A percentile compares a stretch with the other conserved stretches of the same genome.
These are phyloP conservation scores for Chaetomidium leptoderma DNA, from an alignment of 495 filamentous ascomycete species.

Conservation along the genomic window DNA sequence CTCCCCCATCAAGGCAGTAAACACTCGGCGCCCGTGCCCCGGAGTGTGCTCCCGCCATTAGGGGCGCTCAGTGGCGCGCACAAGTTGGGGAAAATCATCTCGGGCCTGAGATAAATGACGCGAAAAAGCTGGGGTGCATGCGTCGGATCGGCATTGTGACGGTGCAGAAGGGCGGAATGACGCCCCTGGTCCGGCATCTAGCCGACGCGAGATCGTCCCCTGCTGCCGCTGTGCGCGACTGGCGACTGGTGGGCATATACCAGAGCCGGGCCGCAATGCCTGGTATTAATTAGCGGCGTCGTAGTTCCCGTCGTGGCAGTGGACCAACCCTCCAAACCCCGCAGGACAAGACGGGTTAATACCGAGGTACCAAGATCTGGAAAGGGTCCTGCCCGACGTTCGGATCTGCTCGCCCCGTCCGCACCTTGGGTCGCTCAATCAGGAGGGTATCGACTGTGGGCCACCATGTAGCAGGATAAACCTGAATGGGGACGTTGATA, in stretches of 20 bases:
- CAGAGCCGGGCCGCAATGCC: slow-evolving; percentile 29
- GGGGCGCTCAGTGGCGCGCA: background rate
- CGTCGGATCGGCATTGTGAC: slow-evolving; percentile 15
- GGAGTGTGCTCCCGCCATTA: slow-evolving; percentile 3
- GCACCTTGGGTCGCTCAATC: background rate
- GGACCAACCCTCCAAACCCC: background rate
- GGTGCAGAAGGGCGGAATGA: slow-evolving; percentile 6
- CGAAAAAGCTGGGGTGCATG: slow-evolving; percentile 24
- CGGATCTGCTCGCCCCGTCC: slow-evolving; percentile 1
- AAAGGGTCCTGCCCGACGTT: background rate
- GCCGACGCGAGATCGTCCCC: background rate
- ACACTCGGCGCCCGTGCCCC: slow-evolving; percentile 14
- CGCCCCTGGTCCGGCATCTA: slow-evolving; percentile 9
- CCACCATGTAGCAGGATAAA: too few species aligned
- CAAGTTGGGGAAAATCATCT: slow-evolving; percentile 14
- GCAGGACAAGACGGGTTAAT: slow-evolving; percentile 2
- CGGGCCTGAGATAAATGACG: slow-evolving; percentile 19
- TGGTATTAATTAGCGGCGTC: slow-evolving; percentile 22
- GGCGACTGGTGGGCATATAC: slow-evolving; percentile 3
- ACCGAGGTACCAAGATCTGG: slow-evolving; percentile 10
- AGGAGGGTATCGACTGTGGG: too few species aligned
- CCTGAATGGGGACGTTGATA: too few species aligned
- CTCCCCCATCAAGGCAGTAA: background rate
- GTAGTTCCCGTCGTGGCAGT: slow-evolving; percentile 1
- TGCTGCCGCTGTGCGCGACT: background rate